phyloP scores from a whole-genome alignment of 73 alveolate genomes.

The Stentor coeruleus region DNA sequence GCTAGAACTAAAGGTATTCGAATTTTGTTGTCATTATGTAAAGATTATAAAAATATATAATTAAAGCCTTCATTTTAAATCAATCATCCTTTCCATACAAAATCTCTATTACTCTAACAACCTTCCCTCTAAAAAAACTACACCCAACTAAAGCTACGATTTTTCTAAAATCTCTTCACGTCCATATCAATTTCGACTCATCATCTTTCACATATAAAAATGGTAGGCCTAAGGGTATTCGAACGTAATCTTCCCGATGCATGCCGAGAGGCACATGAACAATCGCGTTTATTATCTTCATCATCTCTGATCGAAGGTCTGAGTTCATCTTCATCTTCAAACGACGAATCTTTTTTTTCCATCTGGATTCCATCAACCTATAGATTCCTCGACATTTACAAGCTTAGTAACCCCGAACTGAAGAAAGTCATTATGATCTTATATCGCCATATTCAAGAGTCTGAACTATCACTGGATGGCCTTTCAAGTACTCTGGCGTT shows the following conservation, averaged over 20 bases:
- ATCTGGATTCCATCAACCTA: slow-evolving; percentile 19
- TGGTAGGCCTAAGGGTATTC: slow-evolving; percentile 1
- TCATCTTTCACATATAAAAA: neutral
- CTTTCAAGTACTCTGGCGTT: neutral
- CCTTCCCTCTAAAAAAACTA: too few relatives aligned
- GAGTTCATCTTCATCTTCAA: neutral
- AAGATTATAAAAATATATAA: too few relatives aligned
- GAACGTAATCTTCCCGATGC: slow-evolving; percentile 10
- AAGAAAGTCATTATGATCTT: neutral
- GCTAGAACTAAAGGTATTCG: too few relatives aligned
- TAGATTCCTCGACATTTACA: slow-evolving; percentile 20
- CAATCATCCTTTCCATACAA: too few relatives aligned
- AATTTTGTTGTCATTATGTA: too few relatives aligned
- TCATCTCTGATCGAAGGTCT: slow-evolving; percentile 7
- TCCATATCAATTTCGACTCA: slow-evolving; percentile 15
- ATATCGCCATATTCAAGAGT: neutral
- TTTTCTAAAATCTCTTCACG: too few relatives aligned
- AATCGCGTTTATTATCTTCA: neutral
- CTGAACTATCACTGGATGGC: slow-evolving; percentile 8
- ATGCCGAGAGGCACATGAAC: neutral
- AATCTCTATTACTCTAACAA: too few relatives aligned
- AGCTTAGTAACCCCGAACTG: neutral
- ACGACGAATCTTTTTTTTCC: neutral
- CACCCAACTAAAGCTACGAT: too few relatives aligned
- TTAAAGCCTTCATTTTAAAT: too few relatives aligned